Evolutionary conservation across 352 stramenopile genomes (phyloP).

Genomic region (Thalassiosira exigua): DNA sequence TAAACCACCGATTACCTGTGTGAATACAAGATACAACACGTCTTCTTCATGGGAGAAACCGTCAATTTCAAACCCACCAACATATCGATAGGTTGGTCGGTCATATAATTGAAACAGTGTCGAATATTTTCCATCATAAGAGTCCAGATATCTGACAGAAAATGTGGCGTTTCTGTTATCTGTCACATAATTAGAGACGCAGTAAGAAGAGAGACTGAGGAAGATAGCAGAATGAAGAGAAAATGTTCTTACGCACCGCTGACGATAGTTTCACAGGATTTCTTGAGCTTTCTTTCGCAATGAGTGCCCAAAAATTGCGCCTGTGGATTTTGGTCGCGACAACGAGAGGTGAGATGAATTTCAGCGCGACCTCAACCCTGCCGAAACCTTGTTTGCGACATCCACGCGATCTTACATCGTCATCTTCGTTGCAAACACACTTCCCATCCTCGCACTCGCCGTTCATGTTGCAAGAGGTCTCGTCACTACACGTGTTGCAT

Average conservation of each 20-base stretch:
- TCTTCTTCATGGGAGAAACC: neutral
- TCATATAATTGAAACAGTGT: constrained; percentile 11
- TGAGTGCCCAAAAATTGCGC: constrained; percentile 6
- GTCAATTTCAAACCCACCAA: neutral
- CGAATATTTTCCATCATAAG: constrained; percentile 2
- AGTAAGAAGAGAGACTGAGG: neutral
- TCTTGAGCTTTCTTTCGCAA: constrained; percentile 19
- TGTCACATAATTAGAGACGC: neutral
- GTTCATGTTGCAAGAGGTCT: constrained; percentile 24
- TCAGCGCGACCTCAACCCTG: too few species aligned
- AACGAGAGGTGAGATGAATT: neutral
- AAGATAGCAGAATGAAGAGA: neutral
- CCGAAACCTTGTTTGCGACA: neutral
- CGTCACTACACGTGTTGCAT: constrained; percentile 1
- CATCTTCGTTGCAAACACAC: constrained; percentile 7
- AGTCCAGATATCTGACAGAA: neutral
- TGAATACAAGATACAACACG: too few species aligned
- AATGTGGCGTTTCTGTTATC: neutral
- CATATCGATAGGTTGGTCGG: neutral
- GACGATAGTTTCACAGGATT: constrained; percentile 23
- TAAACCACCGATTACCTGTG: neutral
- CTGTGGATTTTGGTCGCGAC: neutral
- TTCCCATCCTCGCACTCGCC: constrained; percentile 9
- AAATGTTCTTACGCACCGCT: constrained; percentile 12
- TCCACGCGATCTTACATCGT: constrained; percentile 15